Conservation (phyloP, 257 asterid species). For the Catharanthus roseus region DNA sequence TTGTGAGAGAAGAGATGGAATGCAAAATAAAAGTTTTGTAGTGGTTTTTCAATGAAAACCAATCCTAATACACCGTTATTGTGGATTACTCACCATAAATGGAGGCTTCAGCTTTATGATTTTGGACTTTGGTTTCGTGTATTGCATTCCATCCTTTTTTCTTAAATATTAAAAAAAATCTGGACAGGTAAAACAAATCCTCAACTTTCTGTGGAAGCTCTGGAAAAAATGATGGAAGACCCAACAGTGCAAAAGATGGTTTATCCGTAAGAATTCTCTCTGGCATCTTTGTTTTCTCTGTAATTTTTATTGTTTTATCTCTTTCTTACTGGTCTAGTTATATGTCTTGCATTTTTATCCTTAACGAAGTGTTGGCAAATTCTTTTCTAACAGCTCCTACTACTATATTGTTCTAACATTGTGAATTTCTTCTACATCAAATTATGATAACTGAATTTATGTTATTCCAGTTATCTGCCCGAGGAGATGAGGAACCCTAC, state of each 20-base stretch:
- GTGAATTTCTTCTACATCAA: slow-evolving; percentile 7
- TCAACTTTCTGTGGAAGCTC: slow-evolving; percentile 78
- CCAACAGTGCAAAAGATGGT: slow-evolving; percentile 97
- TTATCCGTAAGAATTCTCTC: slow-evolving; percentile 67
- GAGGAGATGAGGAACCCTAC: slow-evolving; percentile 93
- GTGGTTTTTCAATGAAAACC: too few relatives aligned
- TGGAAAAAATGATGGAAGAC: slow-evolving; percentile 99
- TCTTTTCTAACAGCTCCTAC: background rate
- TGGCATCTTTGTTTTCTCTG: slow-evolving; percentile 13
- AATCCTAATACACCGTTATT: too few relatives aligned
- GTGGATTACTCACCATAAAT: background rate
- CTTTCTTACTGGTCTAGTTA: background rate
- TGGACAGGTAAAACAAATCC: slow-evolving; percentile 52
- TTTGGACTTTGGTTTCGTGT: background rate
- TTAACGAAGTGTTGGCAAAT: background rate
- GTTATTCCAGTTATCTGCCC: slow-evolving; percentile 65
- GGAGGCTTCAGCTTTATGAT: background rate
- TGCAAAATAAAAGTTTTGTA: too few relatives aligned
- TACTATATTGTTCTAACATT: background rate
- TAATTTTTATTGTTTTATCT: background rate
- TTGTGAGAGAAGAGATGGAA: too few relatives aligned
- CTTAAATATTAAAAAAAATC: background rate
- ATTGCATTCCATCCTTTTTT: background rate
- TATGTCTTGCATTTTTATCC: background rate
- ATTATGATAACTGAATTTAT: background rate